A percentile compares a stretch with the other conserved stretches of the same genome.
Conservation (phyloP, 179 eudicot genomes). For the Spinacia oleracea region DNA sequence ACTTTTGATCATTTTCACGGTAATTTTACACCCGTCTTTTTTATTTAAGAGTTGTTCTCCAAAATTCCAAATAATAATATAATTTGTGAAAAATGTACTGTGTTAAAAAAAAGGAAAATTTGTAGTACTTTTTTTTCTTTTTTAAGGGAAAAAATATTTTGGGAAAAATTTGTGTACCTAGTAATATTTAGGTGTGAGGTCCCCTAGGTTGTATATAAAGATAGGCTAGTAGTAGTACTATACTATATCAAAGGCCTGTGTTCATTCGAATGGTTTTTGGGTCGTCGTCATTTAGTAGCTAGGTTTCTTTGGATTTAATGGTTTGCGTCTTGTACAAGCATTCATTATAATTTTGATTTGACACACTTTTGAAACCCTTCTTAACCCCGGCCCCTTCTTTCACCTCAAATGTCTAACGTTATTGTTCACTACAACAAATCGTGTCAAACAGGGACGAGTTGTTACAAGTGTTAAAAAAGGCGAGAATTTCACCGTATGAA, state of each 20-base stretch:
- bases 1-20: too few relatives aligned
- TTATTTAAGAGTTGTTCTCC: too few relatives aligned
- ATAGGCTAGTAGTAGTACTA: not conserved
- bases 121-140: not conserved
- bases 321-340: conserved; percentile 21
- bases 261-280: not conserved
- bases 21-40: too few relatives aligned
- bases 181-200: not conserved
- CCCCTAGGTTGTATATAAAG: conserved; percentile 3
- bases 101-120: too few relatives aligned
- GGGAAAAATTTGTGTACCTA: not conserved
- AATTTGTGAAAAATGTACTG: too few relatives aligned
- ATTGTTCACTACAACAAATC: too few relatives aligned
- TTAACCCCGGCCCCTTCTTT: not conserved
- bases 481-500: too few relatives aligned
- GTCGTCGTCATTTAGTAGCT: not conserved
- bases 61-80: too few relatives aligned
- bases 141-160: not conserved
- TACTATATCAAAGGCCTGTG: not conserved
- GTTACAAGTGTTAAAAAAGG: too few relatives aligned
- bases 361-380: not conserved
- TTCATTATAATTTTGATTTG: not conserved
- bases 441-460: too few relatives aligned
- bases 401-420: not conserved
- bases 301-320: conserved; percentile 8